A percentile compares a stretch with the other conserved stretches of the same genome.
phyloP scores from a whole-genome alignment of 2,329 filamentous ascomycete species.

The Zymoseptoria ardabiliae region DNA sequence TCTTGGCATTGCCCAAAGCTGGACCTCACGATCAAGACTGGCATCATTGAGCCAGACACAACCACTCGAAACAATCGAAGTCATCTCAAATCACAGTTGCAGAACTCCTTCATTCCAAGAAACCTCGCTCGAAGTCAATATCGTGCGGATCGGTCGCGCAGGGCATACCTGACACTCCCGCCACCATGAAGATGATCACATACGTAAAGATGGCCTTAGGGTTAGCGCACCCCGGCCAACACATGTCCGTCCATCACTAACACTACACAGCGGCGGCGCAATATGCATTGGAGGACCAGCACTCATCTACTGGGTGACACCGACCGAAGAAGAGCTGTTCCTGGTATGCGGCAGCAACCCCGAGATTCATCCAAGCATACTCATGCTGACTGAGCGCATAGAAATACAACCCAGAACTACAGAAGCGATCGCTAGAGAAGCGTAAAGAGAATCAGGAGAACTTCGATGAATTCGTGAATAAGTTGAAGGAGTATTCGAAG shows the following conservation, averaged over 20 bases:
- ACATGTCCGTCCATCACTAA: constrained; percentile 1
- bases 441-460: constrained; percentile 71
- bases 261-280: constrained; percentile 52
- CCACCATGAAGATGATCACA: constrained; percentile 41
- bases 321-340: constrained; percentile 88
- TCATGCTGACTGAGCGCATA: constrained; percentile 30
- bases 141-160: too few relatives aligned
- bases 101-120: too few relatives aligned
- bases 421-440: constrained; percentile 75
- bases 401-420: constrained; percentile 90
- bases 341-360: constrained; percentile 35
- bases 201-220: constrained; percentile 62
- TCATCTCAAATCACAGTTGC: neutral
- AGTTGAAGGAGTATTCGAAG: constrained; percentile 82
- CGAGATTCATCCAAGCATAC: neutral
- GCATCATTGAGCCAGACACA: neutral
- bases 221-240: constrained; percentile 46
- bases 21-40: neutral
- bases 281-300: constrained; percentile 79
- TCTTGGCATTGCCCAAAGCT: neutral
- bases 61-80: neutral
- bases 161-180: neutral
- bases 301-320: constrained; percentile 69
- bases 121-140: too few relatives aligned
- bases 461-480: constrained; percentile 78